Evolutionary conservation across 2,329 filamentous ascomycete genomes (phyloP).

Genomic region (Zymoseptoria crescenta): DNA sequence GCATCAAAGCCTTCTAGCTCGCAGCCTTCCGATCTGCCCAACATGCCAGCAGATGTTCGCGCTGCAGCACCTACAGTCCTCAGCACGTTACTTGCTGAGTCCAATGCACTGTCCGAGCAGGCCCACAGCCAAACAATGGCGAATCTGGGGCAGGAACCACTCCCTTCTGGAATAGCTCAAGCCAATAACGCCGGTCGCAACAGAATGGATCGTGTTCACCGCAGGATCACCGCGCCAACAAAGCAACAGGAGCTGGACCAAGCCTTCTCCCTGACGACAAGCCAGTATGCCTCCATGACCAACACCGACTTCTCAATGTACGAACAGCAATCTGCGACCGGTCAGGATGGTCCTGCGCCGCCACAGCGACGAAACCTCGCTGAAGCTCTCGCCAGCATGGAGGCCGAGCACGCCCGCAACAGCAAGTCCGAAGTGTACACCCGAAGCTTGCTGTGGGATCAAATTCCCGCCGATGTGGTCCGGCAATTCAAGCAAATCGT

Average conservation of each 20-base stretch:
- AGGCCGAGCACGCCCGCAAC: conserved; percentile 41
- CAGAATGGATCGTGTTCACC: conserved; percentile 36
- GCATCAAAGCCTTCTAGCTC: conserved; percentile 73
- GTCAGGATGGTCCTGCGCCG: conserved; percentile 20
- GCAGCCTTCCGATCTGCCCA: conserved; percentile 62
- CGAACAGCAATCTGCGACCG: conserved; percentile 22
- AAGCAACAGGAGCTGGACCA: conserved; percentile 84
- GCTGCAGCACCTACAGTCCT: conserved; percentile 69
- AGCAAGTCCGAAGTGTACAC: conserved; percentile 80
- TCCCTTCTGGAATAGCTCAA: conserved; percentile 14
- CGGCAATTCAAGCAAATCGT: conserved; percentile 89
- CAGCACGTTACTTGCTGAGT: conserved; percentile 52
- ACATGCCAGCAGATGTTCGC: conserved; percentile 72
- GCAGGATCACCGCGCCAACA: conserved; percentile 50
- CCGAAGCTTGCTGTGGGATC: conserved; percentile 85
- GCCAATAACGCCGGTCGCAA: conserved; percentile 7
- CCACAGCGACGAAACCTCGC: conserved; percentile 61
- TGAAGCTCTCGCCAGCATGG: conserved; percentile 73
- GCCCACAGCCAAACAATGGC: conserved; percentile 3
- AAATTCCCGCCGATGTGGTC: conserved; percentile 86
- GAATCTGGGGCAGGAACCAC: conserved; percentile 16
- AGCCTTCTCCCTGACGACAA: conserved; percentile 74
- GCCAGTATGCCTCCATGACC: conserved; percentile 81
- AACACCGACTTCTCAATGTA: conserved; percentile 60
- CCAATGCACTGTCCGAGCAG: conserved; percentile 3